These are phyloP conservation scores for Panus rudis DNA, from an alignment of 768 basidiomycete genomes.

Conservation along the genomic window DNA sequence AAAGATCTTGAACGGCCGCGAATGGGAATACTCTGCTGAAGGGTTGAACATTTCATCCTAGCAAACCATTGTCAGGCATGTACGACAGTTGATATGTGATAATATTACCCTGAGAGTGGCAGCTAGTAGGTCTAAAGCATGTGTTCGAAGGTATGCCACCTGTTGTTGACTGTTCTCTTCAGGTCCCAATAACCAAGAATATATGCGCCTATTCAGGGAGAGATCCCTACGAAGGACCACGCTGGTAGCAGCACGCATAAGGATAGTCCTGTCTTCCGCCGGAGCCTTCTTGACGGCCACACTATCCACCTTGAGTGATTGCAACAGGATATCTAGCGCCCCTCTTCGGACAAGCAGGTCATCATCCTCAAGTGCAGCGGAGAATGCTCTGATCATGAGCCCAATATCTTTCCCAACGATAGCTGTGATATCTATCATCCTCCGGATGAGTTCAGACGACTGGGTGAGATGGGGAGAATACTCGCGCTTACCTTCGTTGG, in stretches of 20 bases:
- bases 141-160: slow-evolving; percentile 54
- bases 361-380: slow-evolving; percentile 88
- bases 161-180: slow-evolving; percentile 76
- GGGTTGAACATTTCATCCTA: slow-evolving; percentile 75
- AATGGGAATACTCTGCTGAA: slow-evolving; percentile 66
- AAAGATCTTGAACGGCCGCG: slow-evolving; percentile 92
- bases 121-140: slow-evolving; percentile 68
- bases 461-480: not conserved
- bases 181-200: slow-evolving; percentile 86
- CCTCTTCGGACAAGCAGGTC: slow-evolving; percentile 85
- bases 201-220: slow-evolving; percentile 86
- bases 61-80: slow-evolving; percentile 8
- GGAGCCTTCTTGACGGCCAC: slow-evolving; percentile 62
- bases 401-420: slow-evolving; percentile 85
- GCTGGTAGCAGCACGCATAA: slow-evolving; percentile 80
- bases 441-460: slow-evolving; percentile 9
- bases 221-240: slow-evolving; percentile 92
- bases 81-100: not conserved
- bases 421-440: slow-evolving; percentile 46
- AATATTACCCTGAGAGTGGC: slow-evolving; percentile 57
- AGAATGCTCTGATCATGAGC: slow-evolving; percentile 89
- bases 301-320: slow-evolving; percentile 70
- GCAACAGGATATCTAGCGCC: slow-evolving; percentile 77
- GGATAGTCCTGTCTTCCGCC: slow-evolving; percentile 65
- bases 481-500: slow-evolving; percentile 54